Evolutionary conservation across 2,329 filamentous ascomycete genomes (phyloP).

Genomic region (Pseudodiploospora longispora): DNA sequence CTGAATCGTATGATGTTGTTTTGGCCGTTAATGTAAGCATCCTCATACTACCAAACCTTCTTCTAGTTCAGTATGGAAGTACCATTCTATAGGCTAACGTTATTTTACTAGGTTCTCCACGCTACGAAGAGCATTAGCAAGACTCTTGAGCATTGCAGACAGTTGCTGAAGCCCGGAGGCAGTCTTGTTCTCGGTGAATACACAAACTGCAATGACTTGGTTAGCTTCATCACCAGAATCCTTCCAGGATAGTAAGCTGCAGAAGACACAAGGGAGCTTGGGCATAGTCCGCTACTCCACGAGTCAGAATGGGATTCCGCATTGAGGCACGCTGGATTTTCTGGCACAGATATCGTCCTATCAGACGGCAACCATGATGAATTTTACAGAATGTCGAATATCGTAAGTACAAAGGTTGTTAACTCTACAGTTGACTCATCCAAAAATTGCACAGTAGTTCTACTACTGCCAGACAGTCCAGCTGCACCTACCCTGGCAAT

Average conservation of each 20-base stretch:
- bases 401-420: too few relatives aligned
- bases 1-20: conserved; percentile 11
- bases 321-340: background rate
- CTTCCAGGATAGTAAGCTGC: background rate
- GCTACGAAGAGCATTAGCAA: background rate
- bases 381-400: too few relatives aligned
- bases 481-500: too few relatives aligned
- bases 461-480: too few relatives aligned
- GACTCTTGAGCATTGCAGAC: conserved; percentile 1
- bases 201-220: background rate
- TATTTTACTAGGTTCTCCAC: background rate
- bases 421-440: too few relatives aligned
- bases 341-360: background rate
- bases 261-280: too few relatives aligned
- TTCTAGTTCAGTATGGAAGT: too few relatives aligned
- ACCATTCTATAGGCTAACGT: background rate
- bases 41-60: background rate
- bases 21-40: conserved; percentile 9
- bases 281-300: background rate
- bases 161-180: conserved; percentile 9
- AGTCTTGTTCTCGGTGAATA: conserved; percentile 9
- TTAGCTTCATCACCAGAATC: conserved; percentile 6
- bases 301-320: background rate
- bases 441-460: too few relatives aligned
- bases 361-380: too few relatives aligned